Percentiles rank a stretch among this genome's conserved stretches.
Evolutionary conservation across 805 yeast species (phyloP).

Genomic region (Danielozyma ontarioensis): DNA sequence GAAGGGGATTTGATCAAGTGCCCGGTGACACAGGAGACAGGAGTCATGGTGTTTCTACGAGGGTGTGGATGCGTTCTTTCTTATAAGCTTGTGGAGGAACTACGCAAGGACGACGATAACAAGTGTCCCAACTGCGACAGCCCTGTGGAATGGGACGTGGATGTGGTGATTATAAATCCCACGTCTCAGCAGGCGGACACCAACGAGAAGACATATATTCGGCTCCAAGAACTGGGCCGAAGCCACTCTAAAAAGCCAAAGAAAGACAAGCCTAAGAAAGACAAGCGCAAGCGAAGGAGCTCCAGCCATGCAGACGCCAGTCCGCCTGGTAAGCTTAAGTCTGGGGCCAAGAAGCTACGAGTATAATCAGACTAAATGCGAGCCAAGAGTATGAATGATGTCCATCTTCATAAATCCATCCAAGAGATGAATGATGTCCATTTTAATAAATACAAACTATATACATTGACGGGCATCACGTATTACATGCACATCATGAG

Average conservation of each 20-base stretch:
- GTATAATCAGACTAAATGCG: not conserved
- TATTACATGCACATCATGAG: too few species aligned
- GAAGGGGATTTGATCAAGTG: not conserved
- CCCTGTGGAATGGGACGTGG: not conserved
- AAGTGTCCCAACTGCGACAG: conserved; percentile 40
- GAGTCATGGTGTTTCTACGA: conserved; percentile 41
- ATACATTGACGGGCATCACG: too few species aligned
- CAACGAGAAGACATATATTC: conserved; percentile 8
- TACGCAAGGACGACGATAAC: conserved; percentile 6
- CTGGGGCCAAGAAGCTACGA: not conserved
- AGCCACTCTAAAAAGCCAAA: conserved; percentile 21
- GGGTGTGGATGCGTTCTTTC: conserved; percentile 42
- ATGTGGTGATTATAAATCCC: not conserved
- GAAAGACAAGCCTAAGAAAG: conserved; percentile 8
- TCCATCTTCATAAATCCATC: not conserved
- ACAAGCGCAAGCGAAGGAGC: conserved; percentile 1
- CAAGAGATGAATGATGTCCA: not conserved
- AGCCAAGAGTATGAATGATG: not conserved
- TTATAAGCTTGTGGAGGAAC: conserved; percentile 19
- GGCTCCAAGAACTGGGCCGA: conserved; percentile 9
- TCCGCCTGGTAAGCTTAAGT: not conserved
- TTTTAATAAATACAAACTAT: not conserved
- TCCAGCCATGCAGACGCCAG: not conserved
- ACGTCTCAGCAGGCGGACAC: not conserved
- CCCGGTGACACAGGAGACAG: conserved; percentile 2